These are phyloP conservation scores for Alternaria ethzedia DNA, from an alignment of 2,329 filamentous ascomycete genomes.

Conservation along the genomic window DNA sequence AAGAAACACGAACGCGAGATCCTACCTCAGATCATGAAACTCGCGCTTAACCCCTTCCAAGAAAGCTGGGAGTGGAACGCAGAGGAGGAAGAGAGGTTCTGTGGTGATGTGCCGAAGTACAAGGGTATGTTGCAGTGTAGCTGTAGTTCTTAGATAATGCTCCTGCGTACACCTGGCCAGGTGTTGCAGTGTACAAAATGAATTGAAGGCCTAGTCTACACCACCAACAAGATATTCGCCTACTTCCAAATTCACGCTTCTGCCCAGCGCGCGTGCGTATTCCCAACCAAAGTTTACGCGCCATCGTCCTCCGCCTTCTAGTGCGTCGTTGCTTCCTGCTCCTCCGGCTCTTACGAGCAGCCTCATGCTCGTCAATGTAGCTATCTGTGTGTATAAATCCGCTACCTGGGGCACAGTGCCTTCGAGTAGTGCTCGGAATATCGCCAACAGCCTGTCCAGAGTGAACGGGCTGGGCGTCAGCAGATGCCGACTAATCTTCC, in stretches of 20 bases:
- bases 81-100: slow-evolving; percentile 82
- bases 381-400: slow-evolving; percentile 63
- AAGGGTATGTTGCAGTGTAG: slow-evolving; percentile 90
- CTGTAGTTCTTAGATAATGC: slow-evolving; percentile 71
- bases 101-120: slow-evolving; percentile 79
- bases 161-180: not conserved
- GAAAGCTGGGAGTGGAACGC: slow-evolving; percentile 73
- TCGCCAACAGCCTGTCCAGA: slow-evolving; percentile 78
- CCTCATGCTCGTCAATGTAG: slow-evolving; percentile 74
- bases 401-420: slow-evolving; percentile 53
- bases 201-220: slow-evolving; percentile 28
- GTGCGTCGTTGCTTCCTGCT: slow-evolving; percentile 63
- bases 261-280: slow-evolving; percentile 70
- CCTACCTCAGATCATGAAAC: slow-evolving; percentile 76
- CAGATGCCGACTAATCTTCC: slow-evolving; percentile 78
- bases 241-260: slow-evolving; percentile 78
- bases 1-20: slow-evolving; percentile 82
- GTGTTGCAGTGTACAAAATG: not conserved
- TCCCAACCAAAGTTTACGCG: slow-evolving; percentile 82
- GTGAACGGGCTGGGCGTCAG: slow-evolving; percentile 79
- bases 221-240: slow-evolving; percentile 65
- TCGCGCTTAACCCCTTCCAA: slow-evolving; percentile 83
- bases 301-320: slow-evolving; percentile 77
- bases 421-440: slow-evolving; percentile 70
- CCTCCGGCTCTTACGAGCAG: slow-evolving; percentile 67